Percentiles rank a stretch among this genome's conserved stretches.
Conservation (phyloP, 176 grass and related monocot species). For the Alopecurus myosuroides region DNA sequence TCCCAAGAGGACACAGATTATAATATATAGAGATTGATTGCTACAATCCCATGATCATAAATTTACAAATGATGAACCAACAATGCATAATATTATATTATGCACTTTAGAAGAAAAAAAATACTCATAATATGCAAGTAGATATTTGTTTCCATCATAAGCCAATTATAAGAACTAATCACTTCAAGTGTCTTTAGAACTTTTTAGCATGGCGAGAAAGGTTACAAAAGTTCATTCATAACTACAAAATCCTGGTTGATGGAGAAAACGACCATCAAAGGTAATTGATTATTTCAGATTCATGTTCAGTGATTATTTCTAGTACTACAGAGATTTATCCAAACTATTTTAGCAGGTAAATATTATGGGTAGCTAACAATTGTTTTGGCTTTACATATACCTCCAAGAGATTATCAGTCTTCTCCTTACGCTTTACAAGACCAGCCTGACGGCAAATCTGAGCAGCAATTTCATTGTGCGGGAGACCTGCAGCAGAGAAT, state of each 20-base stretch:
- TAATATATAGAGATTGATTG: background rate
- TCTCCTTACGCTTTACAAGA: conserved; percentile 68
- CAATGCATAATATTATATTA: background rate
- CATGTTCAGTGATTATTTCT: background rate
- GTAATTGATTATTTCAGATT: background rate
- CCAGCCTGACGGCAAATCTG: conserved; percentile 85
- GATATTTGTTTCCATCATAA: background rate
- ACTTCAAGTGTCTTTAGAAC: background rate
- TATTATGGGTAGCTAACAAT: background rate
- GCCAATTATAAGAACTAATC: background rate
- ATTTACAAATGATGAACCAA: background rate
- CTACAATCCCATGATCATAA: background rate
- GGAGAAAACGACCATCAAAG: background rate
- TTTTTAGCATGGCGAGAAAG: background rate
- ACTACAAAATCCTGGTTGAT: background rate
- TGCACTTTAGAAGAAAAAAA: background rate
- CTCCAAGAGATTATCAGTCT: conserved; percentile 50
- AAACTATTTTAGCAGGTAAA: background rate
- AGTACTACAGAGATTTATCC: background rate
- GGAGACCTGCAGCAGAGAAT: conserved; percentile 78
- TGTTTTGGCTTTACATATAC: conserved; percentile 24
- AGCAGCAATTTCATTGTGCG: conserved; percentile 82
- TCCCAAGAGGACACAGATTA: background rate
- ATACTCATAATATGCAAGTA: background rate
- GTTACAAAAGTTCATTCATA: background rate